phyloP scores from a whole-genome alignment of 2,329 filamentous ascomycete species.

The Claviceps paspali region DNA sequence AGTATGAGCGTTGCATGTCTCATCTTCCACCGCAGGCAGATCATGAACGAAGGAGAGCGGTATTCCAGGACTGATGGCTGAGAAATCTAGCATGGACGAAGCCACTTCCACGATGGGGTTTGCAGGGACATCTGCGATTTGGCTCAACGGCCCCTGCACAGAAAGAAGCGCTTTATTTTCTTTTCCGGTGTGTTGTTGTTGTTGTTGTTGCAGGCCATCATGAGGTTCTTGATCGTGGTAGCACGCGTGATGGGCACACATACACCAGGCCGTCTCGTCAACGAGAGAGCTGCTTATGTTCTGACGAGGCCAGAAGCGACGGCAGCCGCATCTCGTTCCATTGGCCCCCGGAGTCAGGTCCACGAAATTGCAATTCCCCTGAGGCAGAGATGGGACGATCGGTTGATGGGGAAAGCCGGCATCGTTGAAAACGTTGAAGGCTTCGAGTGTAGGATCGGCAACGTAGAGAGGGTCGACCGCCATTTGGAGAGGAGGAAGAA shows the following conservation, averaged over 20 bases:
- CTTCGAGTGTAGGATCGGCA: slow-evolving; percentile 25
- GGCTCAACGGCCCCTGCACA: slow-evolving; percentile 35
- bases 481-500: slow-evolving; percentile 21
- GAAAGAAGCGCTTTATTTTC: slow-evolving; percentile 37
- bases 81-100: slow-evolving; percentile 24
- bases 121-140: slow-evolving; percentile 32
- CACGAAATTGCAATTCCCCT: slow-evolving; percentile 42
- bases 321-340: slow-evolving; percentile 41
- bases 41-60: slow-evolving; percentile 21
- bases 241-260: slow-evolving; percentile 49
- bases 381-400: slow-evolving; percentile 25
- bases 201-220: no score
- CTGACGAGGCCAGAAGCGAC: slow-evolving; percentile 42
- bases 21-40: slow-evolving; percentile 13
- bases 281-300: slow-evolving; percentile 17
- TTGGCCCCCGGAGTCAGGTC: slow-evolving; percentile 36
- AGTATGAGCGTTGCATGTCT: slow-evolving; percentile 11
- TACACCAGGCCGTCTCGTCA: slow-evolving; percentile 38
- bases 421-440: slow-evolving; percentile 43
- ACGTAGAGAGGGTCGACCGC: slow-evolving; percentile 34
- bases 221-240: slow-evolving; percentile 35
- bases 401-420: slow-evolving; percentile 15
- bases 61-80: slow-evolving; percentile 18
- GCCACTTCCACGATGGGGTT: slow-evolving; percentile 22
- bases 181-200: no score